Percentiles rank a stretch among this genome's conserved stretches.
Evolutionary conservation across 768 basidiomycete genomes (phyloP).

Genomic region (Trametes cingulata): DNA sequence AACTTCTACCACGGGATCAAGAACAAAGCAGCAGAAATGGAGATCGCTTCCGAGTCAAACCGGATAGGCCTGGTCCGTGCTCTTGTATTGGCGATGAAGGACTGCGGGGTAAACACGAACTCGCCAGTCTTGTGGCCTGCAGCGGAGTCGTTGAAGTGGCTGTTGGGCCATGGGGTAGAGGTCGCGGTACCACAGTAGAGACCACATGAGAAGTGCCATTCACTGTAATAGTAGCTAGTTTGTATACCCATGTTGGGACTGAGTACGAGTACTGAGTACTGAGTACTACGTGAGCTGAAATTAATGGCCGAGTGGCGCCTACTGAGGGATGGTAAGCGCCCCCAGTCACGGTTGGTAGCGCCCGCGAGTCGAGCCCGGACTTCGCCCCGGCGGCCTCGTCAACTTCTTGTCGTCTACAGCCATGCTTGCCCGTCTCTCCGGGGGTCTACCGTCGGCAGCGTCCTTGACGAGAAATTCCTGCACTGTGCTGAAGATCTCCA

Average conservation of each 20-base stretch:
- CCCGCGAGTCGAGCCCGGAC: no score
- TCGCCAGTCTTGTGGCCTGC: constrained; percentile 49
- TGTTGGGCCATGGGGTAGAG: constrained; percentile 34
- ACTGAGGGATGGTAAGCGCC: no score
- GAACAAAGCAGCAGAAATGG: constrained; percentile 39
- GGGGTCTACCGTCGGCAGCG: constrained; percentile 1
- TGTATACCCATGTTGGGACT: no score
- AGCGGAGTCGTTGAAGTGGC: constrained; percentile 49
- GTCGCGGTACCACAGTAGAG: constrained; percentile 14
- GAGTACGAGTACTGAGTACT: no score
- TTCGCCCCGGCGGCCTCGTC: no score
- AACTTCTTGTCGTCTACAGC: not conserved
- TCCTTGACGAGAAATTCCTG: not conserved
- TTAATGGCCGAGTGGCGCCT: no score
- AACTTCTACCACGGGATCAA: constrained; percentile 59
- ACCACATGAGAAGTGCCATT: no score
- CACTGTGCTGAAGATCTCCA: not conserved
- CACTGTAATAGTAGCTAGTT: no score
- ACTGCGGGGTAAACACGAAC: constrained; percentile 35
- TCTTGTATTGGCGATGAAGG: constrained; percentile 52
- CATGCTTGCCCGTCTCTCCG: constrained; percentile 18
- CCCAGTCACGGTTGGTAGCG: no score
- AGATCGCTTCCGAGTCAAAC: constrained; percentile 52
- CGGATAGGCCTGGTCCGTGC: constrained; percentile 54
- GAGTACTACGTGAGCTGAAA: no score